Conservation (phyloP, 768 basidiomycete species). For the Mrakia blollopis region DNA sequence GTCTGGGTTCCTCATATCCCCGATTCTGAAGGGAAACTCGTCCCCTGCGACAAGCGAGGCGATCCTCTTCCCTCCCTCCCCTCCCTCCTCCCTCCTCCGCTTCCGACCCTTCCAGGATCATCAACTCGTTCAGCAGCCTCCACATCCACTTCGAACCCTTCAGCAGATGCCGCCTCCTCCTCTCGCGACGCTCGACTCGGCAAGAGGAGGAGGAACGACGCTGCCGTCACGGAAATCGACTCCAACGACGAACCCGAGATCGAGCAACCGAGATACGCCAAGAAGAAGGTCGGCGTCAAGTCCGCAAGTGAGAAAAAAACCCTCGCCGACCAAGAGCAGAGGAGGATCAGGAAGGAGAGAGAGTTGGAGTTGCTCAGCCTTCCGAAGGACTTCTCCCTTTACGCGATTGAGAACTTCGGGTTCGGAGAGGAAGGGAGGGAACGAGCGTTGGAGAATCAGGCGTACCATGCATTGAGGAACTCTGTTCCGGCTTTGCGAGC, state of each 20-base stretch:
- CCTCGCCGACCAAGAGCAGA: neutral
- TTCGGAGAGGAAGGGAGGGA: neutral
- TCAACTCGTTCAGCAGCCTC: neutral
- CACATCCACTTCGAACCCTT: neutral
- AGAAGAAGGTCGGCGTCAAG: constrained; percentile 9
- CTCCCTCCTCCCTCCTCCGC: neutral
- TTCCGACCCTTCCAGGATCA: neutral
- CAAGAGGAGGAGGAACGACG: neutral
- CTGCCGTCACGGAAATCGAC: neutral
- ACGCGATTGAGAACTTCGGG: constrained; percentile 1
- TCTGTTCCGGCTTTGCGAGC: neutral
- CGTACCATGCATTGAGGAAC: neutral
- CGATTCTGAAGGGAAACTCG: neutral
- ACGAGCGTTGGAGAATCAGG: neutral
- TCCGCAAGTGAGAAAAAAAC: neutral
- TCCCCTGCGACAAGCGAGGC: constrained; percentile 13
- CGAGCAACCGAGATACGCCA: neutral
- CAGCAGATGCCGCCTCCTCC: no score
- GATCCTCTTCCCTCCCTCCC: neutral
- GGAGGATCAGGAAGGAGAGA: neutral
- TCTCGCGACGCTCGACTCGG: neutral
- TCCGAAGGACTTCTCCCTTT: neutral
- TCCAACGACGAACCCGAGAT: neutral
- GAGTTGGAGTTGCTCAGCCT: neutral
- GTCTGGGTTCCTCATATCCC: constrained; percentile 6